A percentile compares a stretch with the other conserved stretches of the same genome.
Conservation (phyloP, 2,329 filamentous ascomycete species). For the Grosmannia huntii region DNA sequence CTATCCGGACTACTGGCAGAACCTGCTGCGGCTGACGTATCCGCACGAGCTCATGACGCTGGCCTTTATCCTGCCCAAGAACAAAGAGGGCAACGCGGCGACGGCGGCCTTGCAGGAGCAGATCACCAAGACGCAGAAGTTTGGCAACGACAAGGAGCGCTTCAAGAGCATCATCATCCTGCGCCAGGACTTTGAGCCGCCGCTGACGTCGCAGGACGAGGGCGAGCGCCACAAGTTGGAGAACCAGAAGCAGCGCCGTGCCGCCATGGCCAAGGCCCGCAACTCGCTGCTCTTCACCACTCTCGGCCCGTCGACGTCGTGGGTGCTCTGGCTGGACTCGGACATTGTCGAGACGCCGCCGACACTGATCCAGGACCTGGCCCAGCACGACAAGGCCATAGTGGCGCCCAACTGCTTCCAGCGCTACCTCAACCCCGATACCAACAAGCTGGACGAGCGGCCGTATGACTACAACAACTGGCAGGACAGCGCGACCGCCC, state of each 20-base stretch:
- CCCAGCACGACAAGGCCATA: conserved; percentile 74
- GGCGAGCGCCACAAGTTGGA: conserved; percentile 80
- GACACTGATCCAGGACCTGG: conserved; percentile 81
- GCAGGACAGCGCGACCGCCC: conserved; percentile 76
- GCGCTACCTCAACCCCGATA: conserved; percentile 58
- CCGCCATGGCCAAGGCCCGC: conserved; percentile 84
- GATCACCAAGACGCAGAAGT: conserved; percentile 71
- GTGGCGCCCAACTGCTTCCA: conserved; percentile 96
- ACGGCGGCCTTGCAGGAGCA: conserved; percentile 72
- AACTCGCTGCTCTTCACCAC: conserved; percentile 95
- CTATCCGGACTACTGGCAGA: conserved; percentile 93
- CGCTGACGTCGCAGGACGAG: conserved; percentile 70
- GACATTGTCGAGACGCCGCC: conserved; percentile 84
- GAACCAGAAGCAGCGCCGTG: conserved; percentile 75
- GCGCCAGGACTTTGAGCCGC: conserved; percentile 84
- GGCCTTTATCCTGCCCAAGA: conserved; percentile 93
- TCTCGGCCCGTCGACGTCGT: conserved; percentile 77
- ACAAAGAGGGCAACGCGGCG: conserved; percentile 78
- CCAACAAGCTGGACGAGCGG: conserved; percentile 58
- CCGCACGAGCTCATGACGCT: conserved; percentile 91
- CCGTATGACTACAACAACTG: conserved; percentile 97
- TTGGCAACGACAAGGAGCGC: conserved; percentile 61
- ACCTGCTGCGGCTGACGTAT: conserved; percentile 70
- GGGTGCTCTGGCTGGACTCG: conserved; percentile 92
- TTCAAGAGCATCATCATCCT: conserved; percentile 93